A percentile compares a stretch with the other conserved stretches of the same genome.
phyloP scores from a whole-genome alignment of 2,329 filamentous ascomycete genomes.

The Colletotrichum gigasporum region DNA sequence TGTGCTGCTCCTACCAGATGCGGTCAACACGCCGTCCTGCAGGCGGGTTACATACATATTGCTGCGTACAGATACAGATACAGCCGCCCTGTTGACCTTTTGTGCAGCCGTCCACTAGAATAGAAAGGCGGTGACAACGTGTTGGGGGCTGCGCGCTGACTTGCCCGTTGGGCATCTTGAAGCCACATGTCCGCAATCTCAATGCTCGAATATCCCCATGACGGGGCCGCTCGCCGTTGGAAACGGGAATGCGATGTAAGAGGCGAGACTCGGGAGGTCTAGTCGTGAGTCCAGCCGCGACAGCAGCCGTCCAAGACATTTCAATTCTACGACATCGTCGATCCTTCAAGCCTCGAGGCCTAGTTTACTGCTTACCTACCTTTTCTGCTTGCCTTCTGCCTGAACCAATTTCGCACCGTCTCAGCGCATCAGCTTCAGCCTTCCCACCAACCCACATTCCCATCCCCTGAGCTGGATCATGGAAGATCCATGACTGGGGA shows the following conservation, averaged over 20 bases:
- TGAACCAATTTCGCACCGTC: neutral
- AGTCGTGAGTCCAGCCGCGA: neutral
- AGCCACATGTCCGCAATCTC: too few relatives aligned
- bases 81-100: neutral
- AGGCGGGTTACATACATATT: conserved; percentile 7
- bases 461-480: neutral
- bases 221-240: too few relatives aligned
- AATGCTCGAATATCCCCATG: too few relatives aligned
- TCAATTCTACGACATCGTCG: neutral
- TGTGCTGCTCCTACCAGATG: neutral
- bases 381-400: neutral
- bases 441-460: conserved; percentile 9
- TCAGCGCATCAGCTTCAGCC: neutral
- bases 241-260: too few relatives aligned
- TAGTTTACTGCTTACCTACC: neutral
- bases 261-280: neutral
- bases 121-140: conserved; percentile 40
- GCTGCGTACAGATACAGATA: neutral
- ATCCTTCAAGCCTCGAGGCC: conserved; percentile 11
- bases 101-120: conserved; percentile 34
- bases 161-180: neutral
- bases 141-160: too few relatives aligned
- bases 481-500: neutral
- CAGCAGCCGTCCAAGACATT: neutral
- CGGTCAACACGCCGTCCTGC: conserved; percentile 10